Evolutionary conservation across 2,329 filamentous ascomycete species (phyloP).

Genomic region (Aspergillus brasiliensis): DNA sequence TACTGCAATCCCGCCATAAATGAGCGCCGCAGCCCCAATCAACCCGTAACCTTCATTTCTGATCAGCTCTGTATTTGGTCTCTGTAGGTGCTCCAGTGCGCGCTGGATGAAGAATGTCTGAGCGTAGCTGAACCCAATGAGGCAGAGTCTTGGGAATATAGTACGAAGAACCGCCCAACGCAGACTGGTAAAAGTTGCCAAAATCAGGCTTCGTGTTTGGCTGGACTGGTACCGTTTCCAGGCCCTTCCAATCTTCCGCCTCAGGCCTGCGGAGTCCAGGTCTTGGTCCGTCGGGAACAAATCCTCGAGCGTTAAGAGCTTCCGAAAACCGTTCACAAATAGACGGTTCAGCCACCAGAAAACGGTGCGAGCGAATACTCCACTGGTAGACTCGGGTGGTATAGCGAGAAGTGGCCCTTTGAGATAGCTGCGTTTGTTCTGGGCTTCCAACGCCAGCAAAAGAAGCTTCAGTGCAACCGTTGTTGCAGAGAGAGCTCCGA

Average conservation of each 20-base stretch:
- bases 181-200: constrained; percentile 21
- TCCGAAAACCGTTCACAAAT: constrained; percentile 26
- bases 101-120: constrained; percentile 32
- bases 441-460: constrained; percentile 46
- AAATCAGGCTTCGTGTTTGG: constrained; percentile 9
- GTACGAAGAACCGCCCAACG: constrained; percentile 23
- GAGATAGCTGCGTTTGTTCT: constrained; percentile 40
- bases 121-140: constrained; percentile 23
- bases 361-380: constrained; percentile 31
- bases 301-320: constrained; percentile 24
- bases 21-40: constrained; percentile 39
- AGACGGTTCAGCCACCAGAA: constrained; percentile 43
- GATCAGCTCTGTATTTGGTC: constrained; percentile 8
- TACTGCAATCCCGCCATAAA: constrained; percentile 44
- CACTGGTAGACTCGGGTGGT: constrained; percentile 26
- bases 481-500: constrained; percentile 41
- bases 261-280: background rate
- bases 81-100: constrained; percentile 23
- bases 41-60: constrained; percentile 37
- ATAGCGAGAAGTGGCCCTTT: constrained; percentile 14
- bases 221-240: background rate
- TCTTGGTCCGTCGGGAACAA: background rate
- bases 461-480: constrained; percentile 43
- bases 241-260: background rate
- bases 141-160: constrained; percentile 19